These are phyloP conservation scores for Aspergillus ostianus DNA, from an alignment of 495 filamentous ascomycete species.

Conservation along the genomic window DNA sequence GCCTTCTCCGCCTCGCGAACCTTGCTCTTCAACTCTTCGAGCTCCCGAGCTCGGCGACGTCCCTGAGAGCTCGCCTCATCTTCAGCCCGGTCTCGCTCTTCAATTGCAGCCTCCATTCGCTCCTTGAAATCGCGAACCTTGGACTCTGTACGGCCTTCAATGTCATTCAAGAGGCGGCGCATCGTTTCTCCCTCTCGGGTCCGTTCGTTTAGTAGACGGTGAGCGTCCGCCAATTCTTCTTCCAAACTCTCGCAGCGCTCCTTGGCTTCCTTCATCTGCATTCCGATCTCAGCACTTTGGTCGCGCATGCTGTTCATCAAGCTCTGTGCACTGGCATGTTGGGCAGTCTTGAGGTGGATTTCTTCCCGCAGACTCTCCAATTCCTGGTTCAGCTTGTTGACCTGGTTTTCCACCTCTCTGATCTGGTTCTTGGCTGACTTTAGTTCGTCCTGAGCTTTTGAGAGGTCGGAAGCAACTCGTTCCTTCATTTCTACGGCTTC, in stretches of 20 bases:
- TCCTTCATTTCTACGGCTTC: constrained; percentile 72
- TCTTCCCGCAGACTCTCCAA: constrained; percentile 72
- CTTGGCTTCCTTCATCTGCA: constrained; percentile 88
- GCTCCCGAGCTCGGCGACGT: constrained; percentile 72
- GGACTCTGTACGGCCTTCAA: constrained; percentile 75
- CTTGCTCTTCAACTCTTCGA: constrained; percentile 79
- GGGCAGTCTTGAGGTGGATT: constrained; percentile 76
- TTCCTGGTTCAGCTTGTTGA: constrained; percentile 61
- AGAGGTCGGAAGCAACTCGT: constrained; percentile 62
- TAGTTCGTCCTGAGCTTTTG: constrained; percentile 67
- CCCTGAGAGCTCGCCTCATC: constrained; percentile 80
- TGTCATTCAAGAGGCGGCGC: constrained; percentile 82
- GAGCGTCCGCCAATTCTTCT: constrained; percentile 87
- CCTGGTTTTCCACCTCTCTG: constrained; percentile 69
- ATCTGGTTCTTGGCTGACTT: constrained; percentile 59
- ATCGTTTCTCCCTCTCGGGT: constrained; percentile 96
- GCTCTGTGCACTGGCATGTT: constrained; percentile 80
- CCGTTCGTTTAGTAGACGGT: constrained; percentile 83
- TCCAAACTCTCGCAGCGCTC: constrained; percentile 83
- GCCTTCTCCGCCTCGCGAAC: constrained; percentile 76
- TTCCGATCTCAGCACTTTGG: constrained; percentile 81
- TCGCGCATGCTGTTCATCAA: constrained; percentile 90
- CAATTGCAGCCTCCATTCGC: constrained; percentile 80
- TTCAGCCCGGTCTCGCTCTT: constrained; percentile 90
- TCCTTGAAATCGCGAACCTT: constrained; percentile 86